These are phyloP conservation scores for Coniochaeta sp. DNA, from an alignment of 2,329 filamentous ascomycete genomes.

Conservation along the genomic window DNA sequence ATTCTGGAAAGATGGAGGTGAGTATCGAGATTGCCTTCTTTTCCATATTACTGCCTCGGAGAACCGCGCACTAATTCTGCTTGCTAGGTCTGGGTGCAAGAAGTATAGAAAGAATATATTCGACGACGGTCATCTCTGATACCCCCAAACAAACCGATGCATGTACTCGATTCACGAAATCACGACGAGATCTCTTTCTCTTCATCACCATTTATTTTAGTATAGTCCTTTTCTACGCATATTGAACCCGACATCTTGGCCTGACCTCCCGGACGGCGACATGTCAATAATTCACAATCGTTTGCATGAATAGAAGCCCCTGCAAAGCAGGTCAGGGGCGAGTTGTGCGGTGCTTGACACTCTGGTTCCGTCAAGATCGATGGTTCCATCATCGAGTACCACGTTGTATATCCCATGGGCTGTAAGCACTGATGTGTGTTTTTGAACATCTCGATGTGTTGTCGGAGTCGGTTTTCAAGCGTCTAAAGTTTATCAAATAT, in stretches of 20 bases:
- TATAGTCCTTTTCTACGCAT: background rate
- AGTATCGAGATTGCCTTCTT: constrained; percentile 29
- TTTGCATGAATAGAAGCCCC: background rate
- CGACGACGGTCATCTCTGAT: background rate
- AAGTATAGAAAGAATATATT: constrained; percentile 14
- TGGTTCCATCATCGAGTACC: too few species aligned
- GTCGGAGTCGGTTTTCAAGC: too few species aligned
- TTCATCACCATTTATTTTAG: background rate
- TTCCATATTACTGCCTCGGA: background rate
- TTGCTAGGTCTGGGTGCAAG: constrained; percentile 24
- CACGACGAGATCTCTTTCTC: background rate
- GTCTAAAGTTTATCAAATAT: too few species aligned
- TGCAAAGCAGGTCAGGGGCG: background rate
- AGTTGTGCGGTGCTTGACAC: background rate
- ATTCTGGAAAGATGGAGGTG: constrained; percentile 94
- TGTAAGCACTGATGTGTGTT: too few species aligned
- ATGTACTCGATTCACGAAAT: background rate
- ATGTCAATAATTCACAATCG: background rate
- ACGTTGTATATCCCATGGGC: too few species aligned
- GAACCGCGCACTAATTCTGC: constrained; percentile 13
- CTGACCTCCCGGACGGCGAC: background rate
- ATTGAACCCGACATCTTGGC: background rate
- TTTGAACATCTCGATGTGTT: too few species aligned
- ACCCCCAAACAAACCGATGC: background rate
- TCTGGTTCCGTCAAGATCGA: too few species aligned